phyloP scores from a whole-genome alignment of 2,329 filamentous ascomycete species.

The Fusarium piperis region DNA sequence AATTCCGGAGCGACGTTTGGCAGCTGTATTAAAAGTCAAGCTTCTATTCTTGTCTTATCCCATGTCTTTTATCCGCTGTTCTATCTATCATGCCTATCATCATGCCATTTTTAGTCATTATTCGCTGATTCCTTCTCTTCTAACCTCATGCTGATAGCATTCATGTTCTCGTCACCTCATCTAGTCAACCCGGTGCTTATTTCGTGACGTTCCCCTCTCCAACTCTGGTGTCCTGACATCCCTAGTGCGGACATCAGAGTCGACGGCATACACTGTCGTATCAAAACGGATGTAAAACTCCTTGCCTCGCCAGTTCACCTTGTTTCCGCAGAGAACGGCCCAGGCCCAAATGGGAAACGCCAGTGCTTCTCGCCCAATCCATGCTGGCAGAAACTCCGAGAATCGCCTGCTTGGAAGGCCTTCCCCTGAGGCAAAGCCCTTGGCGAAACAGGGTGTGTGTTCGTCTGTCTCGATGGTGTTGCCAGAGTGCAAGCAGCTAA shows the following conservation, averaged over 20 bases:
- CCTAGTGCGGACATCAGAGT: slow-evolving; percentile 15
- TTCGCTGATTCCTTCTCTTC: not conserved
- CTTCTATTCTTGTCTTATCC: slow-evolving; percentile 8
- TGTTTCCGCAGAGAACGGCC: slow-evolving; percentile 89
- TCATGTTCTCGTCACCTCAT: not conserved
- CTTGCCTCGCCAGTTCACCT: slow-evolving; percentile 87
- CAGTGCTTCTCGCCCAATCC: slow-evolving; percentile 84
- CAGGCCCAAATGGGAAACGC: slow-evolving; percentile 90
- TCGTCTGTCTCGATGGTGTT: slow-evolving; percentile 75
- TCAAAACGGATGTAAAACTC: slow-evolving; percentile 84
- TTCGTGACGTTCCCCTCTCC: slow-evolving; percentile 37
- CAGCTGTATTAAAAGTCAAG: not conserved
- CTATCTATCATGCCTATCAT: slow-evolving; percentile 15
- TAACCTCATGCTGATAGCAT: not conserved
- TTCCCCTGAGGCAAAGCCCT: slow-evolving; percentile 50
- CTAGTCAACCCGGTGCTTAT: slow-evolving; percentile 39
- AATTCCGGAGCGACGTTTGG: too few species aligned
- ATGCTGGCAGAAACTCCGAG: slow-evolving; percentile 78
- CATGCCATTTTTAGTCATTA: not conserved
- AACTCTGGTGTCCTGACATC: slow-evolving; percentile 35
- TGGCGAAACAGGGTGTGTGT: slow-evolving; percentile 79
- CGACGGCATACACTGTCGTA: slow-evolving; percentile 73
- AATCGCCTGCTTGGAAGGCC: slow-evolving; percentile 65
- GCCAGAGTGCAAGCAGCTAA: slow-evolving; percentile 77
- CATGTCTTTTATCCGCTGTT: not conserved